Evolutionary conservation across 2,329 filamentous ascomycete genomes (phyloP), one percentile per base, ranked within the genome.

Genomic region (Xylariaceae sp.): DNA sequence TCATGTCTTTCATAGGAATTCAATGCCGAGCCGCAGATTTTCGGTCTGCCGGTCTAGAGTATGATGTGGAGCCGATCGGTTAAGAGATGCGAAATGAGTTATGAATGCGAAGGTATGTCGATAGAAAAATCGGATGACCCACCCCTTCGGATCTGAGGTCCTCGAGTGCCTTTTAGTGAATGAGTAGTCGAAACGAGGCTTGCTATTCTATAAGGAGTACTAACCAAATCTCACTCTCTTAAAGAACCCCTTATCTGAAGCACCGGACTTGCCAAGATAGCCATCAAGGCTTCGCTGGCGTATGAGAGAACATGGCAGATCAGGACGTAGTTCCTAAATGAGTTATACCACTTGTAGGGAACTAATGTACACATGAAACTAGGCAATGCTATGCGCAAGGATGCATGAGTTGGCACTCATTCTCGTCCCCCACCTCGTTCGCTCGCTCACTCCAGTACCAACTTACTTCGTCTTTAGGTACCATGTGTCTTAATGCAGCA

Each of bases 101-200:
- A 27, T 46, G 41, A 54, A 37, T 9, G 24, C 4, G 21, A 41
- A 15, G 13, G 21, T 40, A 15, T 35, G 9, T 24, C 33, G n/a
- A n/a, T n/a, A 37, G 29, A 47, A 35, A 24, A 29, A 24, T 50
- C 52, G 49, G 46, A 35, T 50, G 55, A 57, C 51, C 55, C 57
- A 57, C 59, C 27, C 16, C 57, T 61, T 62, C 61, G 61, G 61
- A 62, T 62, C 61, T 62, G 48, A 63, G 61, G 57, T 58, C 59
- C 61, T 62, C 45, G 33, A 40, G 29, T 53, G 52, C 48, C 51
- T 46, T 36, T 27, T 30, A n/a, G 44, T 35, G 40, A 21, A 39
- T 30, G 21, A 33, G 16, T 24, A n/a, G 15, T 43, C 16, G 41
- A 46, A 37, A 40, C 29, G 43, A 56, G 35, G 30, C 45, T 50